Evolutionary conservation across 2,329 filamentous ascomycete genomes (phyloP), one percentile per base, ranked within the genome.

Genomic region (Ophiostoma perfectum): DNA sequence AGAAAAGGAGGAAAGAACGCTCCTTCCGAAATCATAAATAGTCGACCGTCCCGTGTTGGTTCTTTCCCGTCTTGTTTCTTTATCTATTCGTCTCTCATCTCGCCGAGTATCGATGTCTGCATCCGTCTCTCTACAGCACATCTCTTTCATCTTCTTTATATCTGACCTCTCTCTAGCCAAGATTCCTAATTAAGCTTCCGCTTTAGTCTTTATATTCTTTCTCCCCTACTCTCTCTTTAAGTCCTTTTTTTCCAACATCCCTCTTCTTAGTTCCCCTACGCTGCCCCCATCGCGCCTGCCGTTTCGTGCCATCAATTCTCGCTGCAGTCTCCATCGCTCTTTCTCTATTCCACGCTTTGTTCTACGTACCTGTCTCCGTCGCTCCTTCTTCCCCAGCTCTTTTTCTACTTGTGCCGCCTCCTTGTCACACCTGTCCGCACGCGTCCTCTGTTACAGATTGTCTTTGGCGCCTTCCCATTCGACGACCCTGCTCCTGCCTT

Each of bases 11-110:
- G 42, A 18, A 64, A 27, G 16, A 18, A 16, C 11, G 41, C n/a
- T 36, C 63, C n/a, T 45, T 12, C 62, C 62, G 27, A 5, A 64
- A 47, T 64, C 18, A 64, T 64, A 64, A 64, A 64, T 64, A 64
- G 41, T 38, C 41, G 63, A 62, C 55, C 5, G 9, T 36, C 52
- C 52, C 52, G 18, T 44, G 8, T 36, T 64, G 41, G 18, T 49
- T 65, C 42, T 45, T 41, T 52, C 45, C 45, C 36, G 39, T 39
- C 9, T 41, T 14, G 11, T 55, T 47, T 41, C 14, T 49, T 36
- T 27, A 27, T 27, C 27, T 27, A 27, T 27, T 27, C 27, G 27
- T 27, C 27, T 27, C 27, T 67, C 36, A 14, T 49, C 4, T 12
- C 27, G 8, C 42, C 42, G 6, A 7, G 12, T 11, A 16, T 39